Percentiles rank a stretch among this genome's conserved stretches.
Evolutionary conservation across 1,284 basidiomycete genomes (phyloP).

Genomic region (Pseudomicrostroma phylloplanum): DNA sequence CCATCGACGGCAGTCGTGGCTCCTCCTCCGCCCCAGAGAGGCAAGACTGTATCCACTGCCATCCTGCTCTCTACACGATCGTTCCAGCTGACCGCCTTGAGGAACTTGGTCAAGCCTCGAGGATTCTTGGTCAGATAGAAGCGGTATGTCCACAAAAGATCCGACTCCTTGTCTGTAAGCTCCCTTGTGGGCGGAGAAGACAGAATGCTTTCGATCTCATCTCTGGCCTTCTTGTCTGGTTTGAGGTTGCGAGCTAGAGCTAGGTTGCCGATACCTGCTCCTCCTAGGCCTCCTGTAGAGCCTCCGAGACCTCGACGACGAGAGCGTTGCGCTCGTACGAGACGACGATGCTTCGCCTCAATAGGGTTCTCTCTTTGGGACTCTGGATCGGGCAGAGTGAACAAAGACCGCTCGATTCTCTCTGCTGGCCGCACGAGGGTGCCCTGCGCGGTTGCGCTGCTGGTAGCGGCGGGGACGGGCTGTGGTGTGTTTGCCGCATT

Average conservation of each 20-base stretch:
- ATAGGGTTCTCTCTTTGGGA: constrained; percentile 76
- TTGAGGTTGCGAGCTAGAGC: constrained; percentile 93
- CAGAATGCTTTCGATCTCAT: constrained; percentile 86
- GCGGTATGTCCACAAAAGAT: constrained; percentile 95
- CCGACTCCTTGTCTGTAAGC: constrained; percentile 85
- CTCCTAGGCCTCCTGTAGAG: background rate
- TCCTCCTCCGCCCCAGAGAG: background rate
- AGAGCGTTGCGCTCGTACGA: constrained; percentile 80
- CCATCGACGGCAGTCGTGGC: background rate
- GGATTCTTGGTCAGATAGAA: constrained; percentile 90
- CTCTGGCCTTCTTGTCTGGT: constrained; percentile 84
- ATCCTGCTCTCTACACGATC: constrained; percentile 68
- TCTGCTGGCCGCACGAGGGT: background rate
- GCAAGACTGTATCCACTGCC: constrained; percentile 4
- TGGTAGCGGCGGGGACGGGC: constrained; percentile 3
- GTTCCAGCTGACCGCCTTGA: constrained; percentile 95
- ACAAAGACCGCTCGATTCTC: constrained; percentile 57
- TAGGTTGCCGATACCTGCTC: constrained; percentile 58
- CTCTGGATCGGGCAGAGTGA: constrained; percentile 89
- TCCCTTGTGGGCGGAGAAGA: constrained; percentile 82
- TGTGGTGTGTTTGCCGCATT: constrained; percentile 1
- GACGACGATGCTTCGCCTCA: constrained; percentile 89
- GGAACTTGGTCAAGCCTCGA: constrained; percentile 85
- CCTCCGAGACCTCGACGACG: background rate
- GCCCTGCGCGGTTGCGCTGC: background rate